phyloP scores from a whole-genome alignment of 805 yeast genomes.

The Brettanomyces custersianus region DNA sequence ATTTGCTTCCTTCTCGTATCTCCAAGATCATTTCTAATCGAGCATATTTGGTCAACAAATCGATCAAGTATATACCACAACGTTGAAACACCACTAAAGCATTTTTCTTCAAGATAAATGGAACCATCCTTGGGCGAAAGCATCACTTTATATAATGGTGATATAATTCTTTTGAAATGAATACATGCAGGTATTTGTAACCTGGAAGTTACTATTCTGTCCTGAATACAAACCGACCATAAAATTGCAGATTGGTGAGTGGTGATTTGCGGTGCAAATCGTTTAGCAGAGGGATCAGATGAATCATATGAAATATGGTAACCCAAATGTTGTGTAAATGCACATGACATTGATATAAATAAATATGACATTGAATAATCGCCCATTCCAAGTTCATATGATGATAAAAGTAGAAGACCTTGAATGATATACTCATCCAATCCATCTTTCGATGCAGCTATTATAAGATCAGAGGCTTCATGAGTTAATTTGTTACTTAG shows the following conservation, averaged over 20 bases:
- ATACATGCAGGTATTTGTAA: conserved; percentile 25
- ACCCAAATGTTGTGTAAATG: conserved; percentile 27
- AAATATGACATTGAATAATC: conserved; percentile 23
- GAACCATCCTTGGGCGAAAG: conserved; percentile 6
- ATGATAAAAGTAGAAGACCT: conserved; percentile 20
- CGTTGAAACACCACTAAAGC: conserved; percentile 19
- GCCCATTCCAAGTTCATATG: conserved; percentile 25
- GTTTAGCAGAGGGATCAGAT: conserved; percentile 11
- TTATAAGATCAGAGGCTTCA: conserved; percentile 18
- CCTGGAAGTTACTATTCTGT: conserved; percentile 19
- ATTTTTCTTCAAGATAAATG: conserved; percentile 15
- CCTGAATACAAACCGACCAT: conserved; percentile 26
- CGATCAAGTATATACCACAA: conserved; percentile 25
- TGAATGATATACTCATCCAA: conserved; percentile 18
- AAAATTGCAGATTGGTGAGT: conserved; percentile 20
- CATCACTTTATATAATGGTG: conserved; percentile 21
- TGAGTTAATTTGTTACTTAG: conserved; percentile 15
- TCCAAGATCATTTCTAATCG: conserved; percentile 24
- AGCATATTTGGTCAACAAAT: conserved; percentile 26
- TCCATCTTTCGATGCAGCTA: conserved; percentile 14
- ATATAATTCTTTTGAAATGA: conserved; percentile 25
- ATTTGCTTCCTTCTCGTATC: conserved; percentile 22
- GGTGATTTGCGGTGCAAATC: conserved; percentile 18
- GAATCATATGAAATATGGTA: conserved; percentile 20
- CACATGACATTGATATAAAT: conserved; percentile 23